Base-by-base conservation (phyloP, 2,329 filamentous ascomycete species). In the Colletotrichum zoysiae region DNA sequence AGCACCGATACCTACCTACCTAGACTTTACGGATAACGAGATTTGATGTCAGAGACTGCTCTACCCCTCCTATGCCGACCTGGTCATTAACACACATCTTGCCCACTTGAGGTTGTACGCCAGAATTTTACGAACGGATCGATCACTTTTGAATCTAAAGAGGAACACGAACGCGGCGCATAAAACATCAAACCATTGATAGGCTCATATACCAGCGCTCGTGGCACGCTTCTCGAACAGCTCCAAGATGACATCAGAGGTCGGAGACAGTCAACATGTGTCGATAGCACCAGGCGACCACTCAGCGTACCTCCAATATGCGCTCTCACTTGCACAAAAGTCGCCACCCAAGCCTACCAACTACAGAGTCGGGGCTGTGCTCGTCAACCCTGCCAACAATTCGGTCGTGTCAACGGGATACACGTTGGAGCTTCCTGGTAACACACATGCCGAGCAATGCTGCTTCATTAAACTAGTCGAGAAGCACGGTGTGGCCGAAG, bases 381-480 rank as follows among this genome's bases (percentile, higher is more conserved):
- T 98, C 50, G 87, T 96, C 26, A 86, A 90, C 70, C 80, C 85
- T 18, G 82, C 82, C 53, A 86, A 84, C 46, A 86, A 90, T 76
- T 79, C 82, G 35, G 85, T 97, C 70, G 86, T 97, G 38, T 89
- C 93, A 0, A 93, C 93, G 1, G 95, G 96, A 66, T 98, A 95
- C 83, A 98, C 96, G 0, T 87, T 98, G 70, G 95, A 99, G 81
- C 89, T 95, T 5, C 87, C 90, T 0, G 96, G 95, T 53, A 99
- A 99, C 83, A 98, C 96, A 0, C 96, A 99, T 79, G 96, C 96
- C 4, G 96, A 99, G 80, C 95, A 99, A 83, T 95, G 92, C 81
- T 97, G 94, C 78, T 87, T 99, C 68, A 82, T 91, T 60, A 98
- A 99, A 80, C 87, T 91, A 18, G 85, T 89, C 1, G 77, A 83